Evolutionary conservation across 1,284 basidiomycete genomes (phyloP).

Genomic region (Xerocomus cyaneibrunnescens): DNA sequence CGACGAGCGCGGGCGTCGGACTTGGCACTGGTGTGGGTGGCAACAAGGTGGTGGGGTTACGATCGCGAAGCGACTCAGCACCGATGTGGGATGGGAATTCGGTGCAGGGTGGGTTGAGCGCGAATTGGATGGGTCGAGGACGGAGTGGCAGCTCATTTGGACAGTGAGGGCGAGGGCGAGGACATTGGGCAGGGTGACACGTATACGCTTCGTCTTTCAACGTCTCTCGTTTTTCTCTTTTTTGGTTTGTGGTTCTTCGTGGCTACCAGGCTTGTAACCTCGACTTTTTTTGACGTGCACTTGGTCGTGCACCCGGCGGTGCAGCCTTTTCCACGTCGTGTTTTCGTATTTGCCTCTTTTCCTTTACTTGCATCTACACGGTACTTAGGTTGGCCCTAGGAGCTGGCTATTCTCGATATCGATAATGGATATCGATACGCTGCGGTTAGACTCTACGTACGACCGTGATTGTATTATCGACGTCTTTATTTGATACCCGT

Average conservation of each 20-base stretch:
- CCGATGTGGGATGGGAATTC: slow-evolving; percentile 44
- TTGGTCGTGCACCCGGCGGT: background rate
- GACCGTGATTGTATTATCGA: no score
- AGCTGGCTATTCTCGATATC: no score
- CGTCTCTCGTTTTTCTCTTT: slow-evolving; percentile 21
- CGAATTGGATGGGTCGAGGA: slow-evolving; percentile 39
- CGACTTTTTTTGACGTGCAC: no score
- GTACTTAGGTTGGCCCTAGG: no score
- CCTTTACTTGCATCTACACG: no score
- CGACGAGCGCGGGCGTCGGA: background rate
- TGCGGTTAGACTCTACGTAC: no score
- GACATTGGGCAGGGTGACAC: background rate
- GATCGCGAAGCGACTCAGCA: slow-evolving; percentile 52
- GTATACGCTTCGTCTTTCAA: slow-evolving; percentile 20
- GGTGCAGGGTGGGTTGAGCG: slow-evolving; percentile 23
- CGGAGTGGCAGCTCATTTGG: slow-evolving; percentile 40
- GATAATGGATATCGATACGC: no score
- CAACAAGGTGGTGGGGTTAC: slow-evolving; percentile 16
- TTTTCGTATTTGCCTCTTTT: background rate
- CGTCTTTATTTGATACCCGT: no score
- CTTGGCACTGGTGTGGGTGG: background rate
- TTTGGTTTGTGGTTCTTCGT: background rate
- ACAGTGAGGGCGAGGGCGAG: slow-evolving; percentile 18
- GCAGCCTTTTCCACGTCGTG: background rate
- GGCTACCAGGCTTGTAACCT: background rate